These are phyloP conservation scores for Chondrus crispus DNA, from an alignment of 23 red algal genomes.

Conservation along the genomic window DNA sequence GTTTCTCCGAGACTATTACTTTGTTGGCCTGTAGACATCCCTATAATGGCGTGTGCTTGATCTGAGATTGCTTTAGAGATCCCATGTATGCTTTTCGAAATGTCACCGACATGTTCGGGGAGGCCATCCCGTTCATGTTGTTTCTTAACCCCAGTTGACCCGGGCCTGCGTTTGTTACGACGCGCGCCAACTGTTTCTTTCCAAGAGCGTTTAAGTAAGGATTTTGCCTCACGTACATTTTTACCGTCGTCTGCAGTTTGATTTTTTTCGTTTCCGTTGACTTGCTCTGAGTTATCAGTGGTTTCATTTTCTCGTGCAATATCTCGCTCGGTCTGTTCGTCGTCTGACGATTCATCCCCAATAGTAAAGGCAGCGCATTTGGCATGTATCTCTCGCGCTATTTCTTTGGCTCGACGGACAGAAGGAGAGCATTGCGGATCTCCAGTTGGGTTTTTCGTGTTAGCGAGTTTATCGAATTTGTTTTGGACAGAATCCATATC, in stretches of 20 bases:
- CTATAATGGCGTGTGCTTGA: no score
- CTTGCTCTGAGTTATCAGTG: neutral
- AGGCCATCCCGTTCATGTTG: no score
- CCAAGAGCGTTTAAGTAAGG: neutral
- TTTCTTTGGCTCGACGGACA: neutral
- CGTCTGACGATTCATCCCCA: neutral
- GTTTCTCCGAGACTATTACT: no score
- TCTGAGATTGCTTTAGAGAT: no score
- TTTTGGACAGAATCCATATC: neutral
- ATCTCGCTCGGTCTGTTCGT: neutral
- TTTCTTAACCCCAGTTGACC: no score
- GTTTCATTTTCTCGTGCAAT: neutral
- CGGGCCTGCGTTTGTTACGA: neutral
- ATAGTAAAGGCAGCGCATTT: constrained; percentile 12
- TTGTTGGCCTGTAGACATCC: no score
- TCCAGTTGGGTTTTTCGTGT: neutral
- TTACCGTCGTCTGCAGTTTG: neutral
- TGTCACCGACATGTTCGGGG: no score
- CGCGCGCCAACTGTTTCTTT: neutral
- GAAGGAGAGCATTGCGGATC: neutral
- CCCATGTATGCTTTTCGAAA: no score
- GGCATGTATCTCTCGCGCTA: neutral
- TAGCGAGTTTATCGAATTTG: constrained; percentile 12
- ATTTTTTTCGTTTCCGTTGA: neutral
- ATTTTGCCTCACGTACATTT: neutral